These are phyloP conservation scores for Trichoderma breve DNA, from an alignment of 2,329 filamentous ascomycete species.

Conservation along the genomic window DNA sequence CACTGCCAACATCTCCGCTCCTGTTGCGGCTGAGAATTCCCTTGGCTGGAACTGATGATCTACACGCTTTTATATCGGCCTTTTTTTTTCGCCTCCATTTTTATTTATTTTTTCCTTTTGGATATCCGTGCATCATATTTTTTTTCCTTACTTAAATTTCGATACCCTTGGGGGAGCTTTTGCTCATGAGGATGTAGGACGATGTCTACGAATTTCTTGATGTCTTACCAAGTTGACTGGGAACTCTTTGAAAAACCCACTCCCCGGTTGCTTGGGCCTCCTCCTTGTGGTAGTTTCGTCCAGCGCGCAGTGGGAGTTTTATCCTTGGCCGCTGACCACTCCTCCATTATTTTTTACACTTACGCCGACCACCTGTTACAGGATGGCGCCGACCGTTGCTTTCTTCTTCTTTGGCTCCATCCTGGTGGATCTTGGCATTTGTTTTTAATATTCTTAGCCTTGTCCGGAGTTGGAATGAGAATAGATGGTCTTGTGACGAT, in stretches of 20 bases:
- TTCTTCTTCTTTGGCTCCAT: slow-evolving; percentile 20
- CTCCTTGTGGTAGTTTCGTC: slow-evolving; percentile 4
- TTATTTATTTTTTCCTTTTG: slow-evolving; percentile 26
- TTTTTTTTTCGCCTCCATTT: slow-evolving; percentile 24
- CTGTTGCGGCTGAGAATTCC: slow-evolving; percentile 90
- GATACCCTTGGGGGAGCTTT: slow-evolving; percentile 35
- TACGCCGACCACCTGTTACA: slow-evolving; percentile 15
- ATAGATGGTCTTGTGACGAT: slow-evolving; percentile 19
- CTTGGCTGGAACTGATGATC: slow-evolving; percentile 79
- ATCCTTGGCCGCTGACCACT: slow-evolving; percentile 5
- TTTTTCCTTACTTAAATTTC: slow-evolving; percentile 25
- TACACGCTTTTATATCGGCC: slow-evolving; percentile 18
- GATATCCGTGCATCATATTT: slow-evolving; percentile 22
- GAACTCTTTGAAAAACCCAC: not conserved
- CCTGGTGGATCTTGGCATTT: slow-evolving; percentile 21
- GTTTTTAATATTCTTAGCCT: slow-evolving; percentile 22
- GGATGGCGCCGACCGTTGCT: slow-evolving; percentile 18
- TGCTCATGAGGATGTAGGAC: slow-evolving; percentile 12
- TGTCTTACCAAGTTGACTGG: not conserved
- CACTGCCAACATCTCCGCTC: slow-evolving; percentile 75
- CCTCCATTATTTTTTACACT: slow-evolving; percentile 11
- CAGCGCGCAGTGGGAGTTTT: not conserved
- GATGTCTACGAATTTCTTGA: slow-evolving; percentile 10
- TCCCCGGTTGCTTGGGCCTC: not conserved
- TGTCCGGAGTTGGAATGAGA: slow-evolving; percentile 21